A percentile compares a stretch with the other conserved stretches of the same genome.
phyloP scores from a whole-genome alignment of 2,329 filamentous ascomycete genomes.

The Fusarium staphyleae region DNA sequence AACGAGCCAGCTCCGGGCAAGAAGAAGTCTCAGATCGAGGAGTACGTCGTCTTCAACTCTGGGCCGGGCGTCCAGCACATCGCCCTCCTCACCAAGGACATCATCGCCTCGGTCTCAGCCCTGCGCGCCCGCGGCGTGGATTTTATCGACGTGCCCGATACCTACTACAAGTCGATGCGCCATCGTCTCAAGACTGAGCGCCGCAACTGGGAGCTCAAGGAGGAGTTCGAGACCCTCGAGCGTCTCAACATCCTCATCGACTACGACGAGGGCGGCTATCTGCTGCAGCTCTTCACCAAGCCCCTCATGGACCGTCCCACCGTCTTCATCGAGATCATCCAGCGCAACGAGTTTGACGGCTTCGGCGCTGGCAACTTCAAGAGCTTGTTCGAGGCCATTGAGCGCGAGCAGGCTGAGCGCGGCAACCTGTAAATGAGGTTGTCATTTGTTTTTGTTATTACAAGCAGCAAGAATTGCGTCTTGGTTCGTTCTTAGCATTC shows the following conservation, averaged over 20 bases:
- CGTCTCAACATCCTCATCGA: constrained; percentile 88
- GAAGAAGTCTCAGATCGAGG: constrained; percentile 93
- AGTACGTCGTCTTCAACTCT: constrained; percentile 89
- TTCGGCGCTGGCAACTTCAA: constrained; percentile 97
- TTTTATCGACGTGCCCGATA: constrained; percentile 88
- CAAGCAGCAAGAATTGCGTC: constrained; percentile 2
- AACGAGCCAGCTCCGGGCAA: constrained; percentile 93
- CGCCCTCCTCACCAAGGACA: constrained; percentile 81
- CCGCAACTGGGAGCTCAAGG: constrained; percentile 69
- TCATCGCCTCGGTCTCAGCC: constrained; percentile 77
- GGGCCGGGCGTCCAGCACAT: constrained; percentile 94
- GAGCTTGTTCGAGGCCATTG: constrained; percentile 93
- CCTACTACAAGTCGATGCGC: constrained; percentile 84
- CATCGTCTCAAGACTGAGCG: constrained; percentile 71
- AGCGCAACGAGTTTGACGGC: constrained; percentile 86
- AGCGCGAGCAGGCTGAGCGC: constrained; percentile 85
- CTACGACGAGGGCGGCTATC: constrained; percentile 91
- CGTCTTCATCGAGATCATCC: constrained; percentile 96
- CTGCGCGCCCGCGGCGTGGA: constrained; percentile 88
- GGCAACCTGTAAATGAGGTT: constrained; percentile 72
- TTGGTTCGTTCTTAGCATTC: background rate
- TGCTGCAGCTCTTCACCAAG: constrained; percentile 80
- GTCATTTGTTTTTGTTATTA: background rate
- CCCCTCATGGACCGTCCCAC: constrained; percentile 94
- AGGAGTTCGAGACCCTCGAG: constrained; percentile 81